These are phyloP conservation scores for Cochlearia excelsa DNA, from an alignment of 345 rosid species.

Conservation along the genomic window DNA sequence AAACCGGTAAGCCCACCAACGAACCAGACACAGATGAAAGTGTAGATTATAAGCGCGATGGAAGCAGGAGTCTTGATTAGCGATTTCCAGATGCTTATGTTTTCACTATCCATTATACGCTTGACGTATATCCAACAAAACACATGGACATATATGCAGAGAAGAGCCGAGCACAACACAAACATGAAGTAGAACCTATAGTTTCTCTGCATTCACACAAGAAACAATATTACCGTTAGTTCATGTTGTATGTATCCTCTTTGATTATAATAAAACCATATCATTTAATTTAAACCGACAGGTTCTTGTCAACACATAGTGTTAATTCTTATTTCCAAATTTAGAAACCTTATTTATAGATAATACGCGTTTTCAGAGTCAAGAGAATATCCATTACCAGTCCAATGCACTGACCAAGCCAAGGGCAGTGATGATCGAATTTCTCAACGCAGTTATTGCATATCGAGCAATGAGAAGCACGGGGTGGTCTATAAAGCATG, in stretches of 20 bases:
- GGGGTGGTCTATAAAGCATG: constrained; percentile 88
- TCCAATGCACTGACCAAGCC: constrained; percentile 99
- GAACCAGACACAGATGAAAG: constrained; percentile 76
- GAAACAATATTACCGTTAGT: background rate
- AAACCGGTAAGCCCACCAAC: constrained; percentile 89
- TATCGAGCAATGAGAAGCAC: constrained; percentile 98
- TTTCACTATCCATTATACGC: constrained; percentile 61
- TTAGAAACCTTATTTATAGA: constrained; percentile 7
- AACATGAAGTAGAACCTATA: constrained; percentile 96
- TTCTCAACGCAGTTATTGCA: constrained; percentile 95
- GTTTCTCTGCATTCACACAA: constrained; percentile 80
- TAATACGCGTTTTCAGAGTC: background rate
- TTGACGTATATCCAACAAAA: constrained; percentile 85
- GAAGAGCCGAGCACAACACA: constrained; percentile 60
- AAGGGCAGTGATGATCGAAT: constrained; percentile 99
- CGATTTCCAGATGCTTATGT: constrained; percentile 74
- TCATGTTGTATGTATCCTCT: background rate
- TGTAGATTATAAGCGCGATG: constrained; percentile 65
- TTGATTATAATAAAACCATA: background rate
- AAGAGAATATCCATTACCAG: constrained; percentile 51
- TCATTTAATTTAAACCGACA: background rate
- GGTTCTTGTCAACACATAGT: background rate
- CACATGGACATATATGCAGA: constrained; percentile 79
- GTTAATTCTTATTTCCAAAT: constrained; percentile 1
- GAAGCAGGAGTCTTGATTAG: constrained; percentile 85